Base-by-base conservation (phyloP, 805 yeast species). In the Myxozyma neotropica region DNA sequence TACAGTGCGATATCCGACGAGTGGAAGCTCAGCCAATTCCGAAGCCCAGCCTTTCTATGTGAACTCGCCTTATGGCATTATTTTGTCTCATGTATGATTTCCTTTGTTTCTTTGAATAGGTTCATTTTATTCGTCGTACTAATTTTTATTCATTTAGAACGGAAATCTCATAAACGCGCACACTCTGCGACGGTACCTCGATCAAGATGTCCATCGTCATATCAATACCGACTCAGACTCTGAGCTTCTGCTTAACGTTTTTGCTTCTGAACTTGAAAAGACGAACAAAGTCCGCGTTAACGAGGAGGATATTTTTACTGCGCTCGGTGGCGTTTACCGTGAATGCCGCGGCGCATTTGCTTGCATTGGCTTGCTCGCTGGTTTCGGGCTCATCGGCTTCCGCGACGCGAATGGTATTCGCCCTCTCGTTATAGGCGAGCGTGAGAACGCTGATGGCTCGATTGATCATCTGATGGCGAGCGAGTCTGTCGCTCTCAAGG, bases 41-140 rank as follows among this genome's bases (percentile, higher is more conserved):
- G 99, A 94, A 77, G 99, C 99, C 3, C 99, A 94, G 77, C 99
- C 99, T 4, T 94, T 94, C 72, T 94, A 94, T 71, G 99, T 94
- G 65, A 94, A 94, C 77, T 85, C 96, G 45, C 99, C 99, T 1
- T 94, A 91, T 71, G 99, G 99, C 58, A 87, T 94, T 63, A 83
- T 88, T 46, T 72, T 94, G 72, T 83, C 93, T 55, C 99, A 94
- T 75, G 64, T 61, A 55, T 15, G 64, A 38, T 12, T 46, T 21
- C 4, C 26, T 31, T 26, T n/a, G 42, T 19, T 15, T 21, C 12
- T 36, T 1, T 26, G 31, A 45, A 27, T 27, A 23, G 21, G 15
- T 21, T 39, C 12, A 5, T 31, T 3, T 6, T 38, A 29, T 4
- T 7, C 35, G 21, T 38, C 2, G n/a, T n/a, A 19, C n/a, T 13